Evolutionary conservation across 2,329 filamentous ascomycete species (phyloP).

Genomic region (Colletotrichum aenigma): DNA sequence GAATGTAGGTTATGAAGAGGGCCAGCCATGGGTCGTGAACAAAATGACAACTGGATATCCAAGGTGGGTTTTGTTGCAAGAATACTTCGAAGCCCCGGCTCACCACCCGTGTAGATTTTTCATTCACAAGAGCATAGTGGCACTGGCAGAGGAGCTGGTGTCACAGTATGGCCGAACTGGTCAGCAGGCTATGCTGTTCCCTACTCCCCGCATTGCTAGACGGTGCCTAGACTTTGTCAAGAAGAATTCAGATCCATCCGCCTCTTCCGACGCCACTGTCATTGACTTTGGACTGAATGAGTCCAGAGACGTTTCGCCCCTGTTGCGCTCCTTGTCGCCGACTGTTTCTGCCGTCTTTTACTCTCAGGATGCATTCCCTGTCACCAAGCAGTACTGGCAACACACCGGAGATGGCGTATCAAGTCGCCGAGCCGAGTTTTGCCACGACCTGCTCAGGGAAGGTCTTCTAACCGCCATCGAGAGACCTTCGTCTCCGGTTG

Average conservation of each 20-base stretch:
- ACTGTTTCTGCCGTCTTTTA: conserved; percentile 75
- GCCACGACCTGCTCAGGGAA: conserved; percentile 74
- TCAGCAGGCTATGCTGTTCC: conserved; percentile 82
- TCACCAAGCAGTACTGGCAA: conserved; percentile 97
- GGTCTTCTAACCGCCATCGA: conserved; percentile 54
- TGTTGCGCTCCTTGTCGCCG: conserved; percentile 60
- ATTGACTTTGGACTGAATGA: conserved; percentile 69
- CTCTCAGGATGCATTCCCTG: conserved; percentile 65
- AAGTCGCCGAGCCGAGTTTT: conserved; percentile 90
- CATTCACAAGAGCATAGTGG: conserved; percentile 81
- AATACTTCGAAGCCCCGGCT: neutral
- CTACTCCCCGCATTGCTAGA: conserved; percentile 70
- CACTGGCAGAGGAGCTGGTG: conserved; percentile 72
- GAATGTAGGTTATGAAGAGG: conserved; percentile 94
- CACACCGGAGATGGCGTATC: conserved; percentile 93
- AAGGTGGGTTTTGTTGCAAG: conserved; percentile 52
- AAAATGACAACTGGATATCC: conserved; percentile 93
- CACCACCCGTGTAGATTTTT: conserved; percentile 76
- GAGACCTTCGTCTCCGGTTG: conserved; percentile 26
- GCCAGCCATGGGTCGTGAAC: conserved; percentile 81
- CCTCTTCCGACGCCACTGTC: conserved; percentile 53
- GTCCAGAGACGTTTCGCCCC: conserved; percentile 53
- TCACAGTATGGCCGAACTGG: conserved; percentile 64
- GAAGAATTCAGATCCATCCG: conserved; percentile 58
- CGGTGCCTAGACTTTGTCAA: conserved; percentile 78